These are phyloP conservation scores for Leccinum uliginosum DNA, from an alignment of 768 basidiomycete species.

Conservation along the genomic window DNA sequence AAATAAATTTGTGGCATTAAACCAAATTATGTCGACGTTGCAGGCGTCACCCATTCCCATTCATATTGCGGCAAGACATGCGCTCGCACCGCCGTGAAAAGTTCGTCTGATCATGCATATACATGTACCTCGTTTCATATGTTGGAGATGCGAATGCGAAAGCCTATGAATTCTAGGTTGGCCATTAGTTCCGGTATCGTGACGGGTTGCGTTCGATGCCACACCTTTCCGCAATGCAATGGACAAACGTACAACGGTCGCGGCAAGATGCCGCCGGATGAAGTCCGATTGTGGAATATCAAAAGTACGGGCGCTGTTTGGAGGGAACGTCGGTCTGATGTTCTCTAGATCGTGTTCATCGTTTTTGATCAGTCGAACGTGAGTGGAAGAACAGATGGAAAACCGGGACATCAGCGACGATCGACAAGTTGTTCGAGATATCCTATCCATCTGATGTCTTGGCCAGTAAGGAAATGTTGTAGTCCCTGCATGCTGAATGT, in stretches of 20 bases:
- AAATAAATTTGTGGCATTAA: constrained; percentile 53
- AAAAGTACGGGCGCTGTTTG: constrained; percentile 42
- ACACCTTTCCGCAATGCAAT: constrained; percentile 40
- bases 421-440: constrained; percentile 58
- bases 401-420: constrained; percentile 31
- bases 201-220: constrained; percentile 49
- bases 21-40: constrained; percentile 58
- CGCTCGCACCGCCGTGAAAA: constrained; percentile 39
- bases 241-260: constrained; percentile 49
- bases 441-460: constrained; percentile 26
- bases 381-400: constrained; percentile 46
- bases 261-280: constrained; percentile 40
- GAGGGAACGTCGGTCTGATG: constrained; percentile 44
- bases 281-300: constrained; percentile 46
- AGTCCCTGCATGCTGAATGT: constrained; percentile 4
- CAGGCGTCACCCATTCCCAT: constrained; percentile 52
- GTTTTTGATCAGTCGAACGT: constrained; percentile 44
- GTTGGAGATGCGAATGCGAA: constrained; percentile 4
- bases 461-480: constrained; percentile 40
- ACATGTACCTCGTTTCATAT: constrained; percentile 31
- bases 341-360: constrained; percentile 17
- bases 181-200: constrained; percentile 47
- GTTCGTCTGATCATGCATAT: constrained; percentile 53
- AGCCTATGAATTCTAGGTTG: constrained; percentile 34
- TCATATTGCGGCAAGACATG: constrained; percentile 61